Evolutionary conservation across 2,329 filamentous ascomycete species (phyloP).

Genomic region (Aspergillus sp.): DNA sequence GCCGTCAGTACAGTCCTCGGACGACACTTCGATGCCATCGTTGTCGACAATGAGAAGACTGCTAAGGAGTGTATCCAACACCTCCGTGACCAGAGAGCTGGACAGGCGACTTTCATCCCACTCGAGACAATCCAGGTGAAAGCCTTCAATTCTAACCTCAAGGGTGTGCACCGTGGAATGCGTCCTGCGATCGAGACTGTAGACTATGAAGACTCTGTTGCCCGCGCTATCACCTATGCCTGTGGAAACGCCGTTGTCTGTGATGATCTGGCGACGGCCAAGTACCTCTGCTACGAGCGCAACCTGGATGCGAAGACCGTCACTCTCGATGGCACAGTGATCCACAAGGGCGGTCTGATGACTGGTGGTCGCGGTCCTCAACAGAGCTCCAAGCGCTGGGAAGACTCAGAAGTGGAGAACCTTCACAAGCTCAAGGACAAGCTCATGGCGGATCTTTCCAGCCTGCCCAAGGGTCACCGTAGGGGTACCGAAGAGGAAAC

Average conservation of each 20-base stretch:
- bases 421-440: constrained; percentile 70
- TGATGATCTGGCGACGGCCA: constrained; percentile 77
- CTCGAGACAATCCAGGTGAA: constrained; percentile 96
- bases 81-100: constrained; percentile 79
- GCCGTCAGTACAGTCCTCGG: constrained; percentile 89
- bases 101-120: constrained; percentile 89
- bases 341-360: constrained; percentile 94
- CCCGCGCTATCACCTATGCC: constrained; percentile 89
- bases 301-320: constrained; percentile 89
- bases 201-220: constrained; percentile 80
- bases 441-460: constrained; percentile 68
- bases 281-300: constrained; percentile 78
- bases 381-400: constrained; percentile 72
- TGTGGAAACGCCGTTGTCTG: constrained; percentile 94
- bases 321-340: constrained; percentile 88
- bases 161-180: constrained; percentile 75
- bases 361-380: constrained; percentile 84
- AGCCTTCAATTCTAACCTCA: constrained; percentile 80
- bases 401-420: constrained; percentile 82
- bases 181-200: constrained; percentile 92
- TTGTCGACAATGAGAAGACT: constrained; percentile 92
- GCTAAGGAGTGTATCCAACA: constrained; percentile 92
- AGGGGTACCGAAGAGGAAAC: constrained; percentile 71
- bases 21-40: constrained; percentile 85
- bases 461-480: constrained; percentile 71